Conservation (phyloP, 192 early-diverging fungal species). For the Coemansia sp. region DNA sequence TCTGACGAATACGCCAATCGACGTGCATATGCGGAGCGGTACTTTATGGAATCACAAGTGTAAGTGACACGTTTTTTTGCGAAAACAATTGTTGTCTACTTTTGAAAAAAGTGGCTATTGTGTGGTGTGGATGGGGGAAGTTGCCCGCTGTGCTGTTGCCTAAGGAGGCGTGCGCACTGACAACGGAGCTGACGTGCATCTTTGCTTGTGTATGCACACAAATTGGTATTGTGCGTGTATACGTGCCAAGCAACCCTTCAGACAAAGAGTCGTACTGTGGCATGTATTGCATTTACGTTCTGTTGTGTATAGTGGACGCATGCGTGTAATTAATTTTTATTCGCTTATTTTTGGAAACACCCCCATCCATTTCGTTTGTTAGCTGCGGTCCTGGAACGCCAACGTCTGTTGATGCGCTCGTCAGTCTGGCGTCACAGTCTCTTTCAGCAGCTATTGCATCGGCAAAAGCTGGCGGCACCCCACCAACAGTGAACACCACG, state of each 20-base stretch:
- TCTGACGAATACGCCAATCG: conserved; percentile 6
- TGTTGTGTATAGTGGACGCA: not conserved
- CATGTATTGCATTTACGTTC: not conserved
- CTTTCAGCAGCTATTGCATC: conserved; percentile 7
- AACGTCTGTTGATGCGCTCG: conserved; percentile 18
- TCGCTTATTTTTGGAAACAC: not conserved
- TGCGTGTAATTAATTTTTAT: not conserved
- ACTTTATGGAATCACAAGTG: conserved; percentile 21
- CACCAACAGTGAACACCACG: not conserved
- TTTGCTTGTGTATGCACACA: not conserved
- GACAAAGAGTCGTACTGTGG: conserved; percentile 5
- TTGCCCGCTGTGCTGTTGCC: not conserved
- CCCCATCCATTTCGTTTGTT: conserved; percentile 6
- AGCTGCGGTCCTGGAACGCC: conserved; percentile 16
- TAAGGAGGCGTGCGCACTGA: not conserved
- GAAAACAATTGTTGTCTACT: not conserved
- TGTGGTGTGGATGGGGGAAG: not conserved
- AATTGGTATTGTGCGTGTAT: not conserved
- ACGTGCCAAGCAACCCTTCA: not conserved
- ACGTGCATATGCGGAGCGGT: conserved; percentile 13
- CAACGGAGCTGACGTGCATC: not conserved
- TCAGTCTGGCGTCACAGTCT: conserved; percentile 6
- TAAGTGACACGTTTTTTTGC: not conserved
- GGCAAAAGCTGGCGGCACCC: not conserved
- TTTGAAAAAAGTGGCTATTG: not conserved